A percentile compares a stretch with the other conserved stretches of the same genome.
Conservation (phyloP, 2,329 filamentous ascomycete genomes). For the Fusarium humuli region DNA sequence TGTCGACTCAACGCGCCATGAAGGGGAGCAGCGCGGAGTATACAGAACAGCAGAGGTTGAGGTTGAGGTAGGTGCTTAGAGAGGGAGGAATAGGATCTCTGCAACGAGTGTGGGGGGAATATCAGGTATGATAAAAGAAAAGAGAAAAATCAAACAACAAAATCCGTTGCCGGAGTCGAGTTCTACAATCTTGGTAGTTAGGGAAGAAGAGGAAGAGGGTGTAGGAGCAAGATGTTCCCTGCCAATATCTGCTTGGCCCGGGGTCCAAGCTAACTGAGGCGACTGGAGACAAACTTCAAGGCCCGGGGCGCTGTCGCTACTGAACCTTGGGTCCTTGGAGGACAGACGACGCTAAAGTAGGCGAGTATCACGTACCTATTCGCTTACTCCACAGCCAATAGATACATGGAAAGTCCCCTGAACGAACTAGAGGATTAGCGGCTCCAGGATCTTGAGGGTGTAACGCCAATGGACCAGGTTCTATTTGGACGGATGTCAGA, state of each 20-base stretch:
- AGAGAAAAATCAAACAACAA: conserved; percentile 22
- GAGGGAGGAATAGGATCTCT: conserved; percentile 32
- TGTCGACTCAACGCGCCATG: conserved; percentile 46
- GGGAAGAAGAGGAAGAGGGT: conserved; percentile 29
- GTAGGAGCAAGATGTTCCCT: conserved; percentile 31
- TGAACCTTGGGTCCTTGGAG: conserved; percentile 26
- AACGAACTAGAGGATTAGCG: conserved; percentile 39
- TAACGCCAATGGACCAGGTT: conserved; percentile 47
- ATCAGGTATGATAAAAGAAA: conserved; percentile 13
- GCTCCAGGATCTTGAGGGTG: conserved; percentile 41
- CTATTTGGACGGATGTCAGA: conserved; percentile 27
- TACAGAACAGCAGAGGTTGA: conserved; percentile 3
- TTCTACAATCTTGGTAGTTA: conserved; percentile 36
- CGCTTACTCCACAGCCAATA: conserved; percentile 32
- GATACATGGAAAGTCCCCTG: conserved; percentile 33
- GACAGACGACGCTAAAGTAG: conserved; percentile 39
- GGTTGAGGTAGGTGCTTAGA: conserved; percentile 13
- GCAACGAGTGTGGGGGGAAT: conserved; percentile 26
- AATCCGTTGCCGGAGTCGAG: conserved; percentile 41
- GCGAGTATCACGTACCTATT: conserved; percentile 40
- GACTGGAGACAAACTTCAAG: conserved; percentile 22
- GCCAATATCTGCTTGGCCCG: conserved; percentile 14
- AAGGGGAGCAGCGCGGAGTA: conserved; percentile 26
- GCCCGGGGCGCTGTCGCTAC: conserved; percentile 37
- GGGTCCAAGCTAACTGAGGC: conserved; percentile 34